These are phyloP conservation scores for Ceratocystis harringtonii DNA, from an alignment of 2,329 filamentous ascomycete species.

Conservation along the genomic window DNA sequence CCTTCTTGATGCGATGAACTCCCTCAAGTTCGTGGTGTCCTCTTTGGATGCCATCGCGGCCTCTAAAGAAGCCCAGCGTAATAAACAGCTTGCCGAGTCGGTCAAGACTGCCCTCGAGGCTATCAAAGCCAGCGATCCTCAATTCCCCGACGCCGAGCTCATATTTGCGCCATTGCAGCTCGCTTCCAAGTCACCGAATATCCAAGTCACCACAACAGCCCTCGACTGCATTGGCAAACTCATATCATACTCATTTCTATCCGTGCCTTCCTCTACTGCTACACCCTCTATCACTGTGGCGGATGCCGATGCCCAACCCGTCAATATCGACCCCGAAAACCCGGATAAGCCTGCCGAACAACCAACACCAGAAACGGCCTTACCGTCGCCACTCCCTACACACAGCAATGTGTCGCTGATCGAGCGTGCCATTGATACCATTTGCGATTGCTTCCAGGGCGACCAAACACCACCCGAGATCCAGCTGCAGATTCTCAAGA, in stretches of 20 bases:
- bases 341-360: constrained; percentile 24
- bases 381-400: constrained; percentile 20
- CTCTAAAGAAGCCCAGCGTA: constrained; percentile 80
- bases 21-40: constrained; percentile 87
- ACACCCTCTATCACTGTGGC: background rate
- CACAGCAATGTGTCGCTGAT: constrained; percentile 53
- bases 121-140: constrained; percentile 69
- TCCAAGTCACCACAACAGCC: constrained; percentile 73
- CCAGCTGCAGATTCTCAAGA: constrained; percentile 97
- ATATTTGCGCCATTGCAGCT: constrained; percentile 84
- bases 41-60: constrained; percentile 82
- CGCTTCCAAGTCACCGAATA: constrained; percentile 73
- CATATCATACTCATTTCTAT: constrained; percentile 97
- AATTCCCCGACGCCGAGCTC: constrained; percentile 75
- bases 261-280: constrained; percentile 31
- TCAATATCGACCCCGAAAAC: background rate
- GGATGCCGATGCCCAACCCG: constrained; percentile 5
- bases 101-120: constrained; percentile 68
- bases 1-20: constrained; percentile 46
- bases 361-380: constrained; percentile 28
- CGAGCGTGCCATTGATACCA: constrained; percentile 94
- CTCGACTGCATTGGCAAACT: constrained; percentile 98
- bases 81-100: constrained; percentile 68
- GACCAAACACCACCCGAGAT: constrained; percentile 85
- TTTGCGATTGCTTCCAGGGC: constrained; percentile 97